Evolutionary conservation across 306 rosid genomes (phyloP), one percentile per base, ranked within the genome.

Genomic region (Hippophae rhamnoides): DNA sequence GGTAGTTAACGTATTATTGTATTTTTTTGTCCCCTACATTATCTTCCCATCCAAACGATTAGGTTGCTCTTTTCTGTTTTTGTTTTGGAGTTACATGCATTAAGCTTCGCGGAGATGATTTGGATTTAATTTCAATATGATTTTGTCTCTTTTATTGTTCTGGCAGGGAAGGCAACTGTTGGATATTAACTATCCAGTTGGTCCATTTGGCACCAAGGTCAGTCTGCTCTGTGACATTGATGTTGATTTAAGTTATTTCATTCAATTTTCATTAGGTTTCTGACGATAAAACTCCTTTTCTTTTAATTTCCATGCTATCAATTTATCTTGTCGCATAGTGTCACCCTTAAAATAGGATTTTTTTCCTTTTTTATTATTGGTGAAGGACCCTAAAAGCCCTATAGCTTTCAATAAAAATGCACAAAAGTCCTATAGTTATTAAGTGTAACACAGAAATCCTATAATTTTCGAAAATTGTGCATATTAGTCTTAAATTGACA

Each of bases 201-300:
- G 97, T 58, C 95, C 97, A 60, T 89, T 89, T 9, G 92, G 95
- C 70, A 86, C 97, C 31, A 89, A 83, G 97, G 97, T 86, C 43
- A 59, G 89, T 74, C 27, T 53, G 44, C 57, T 46, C 6, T 18
- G 63, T 40, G 9, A 26, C 38, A 2, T 26, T 14, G 61, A 25
- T 8, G 8, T 48, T 3, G 42, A 10, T 26, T 47, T 42, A 31
- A 31, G 48, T 60, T 18, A 38, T 45, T 41, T 3, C 1, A 56
- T 8, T 44, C 13, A 40, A 47, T 46, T 60, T 26, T 1, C 11
- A 23, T 3, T 23, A 23, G 40, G 25, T 45, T 44, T 58, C 12
- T 13, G 13, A 40, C 6, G n/a, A 13, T 53, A 11, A 18, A 13
- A 18, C 7, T 5, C 12, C 12, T 31, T 68, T 58, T 7, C 10